phyloP scores from a whole-genome alignment of 441 rosid genomes.

The Populus tomentosa region DNA sequence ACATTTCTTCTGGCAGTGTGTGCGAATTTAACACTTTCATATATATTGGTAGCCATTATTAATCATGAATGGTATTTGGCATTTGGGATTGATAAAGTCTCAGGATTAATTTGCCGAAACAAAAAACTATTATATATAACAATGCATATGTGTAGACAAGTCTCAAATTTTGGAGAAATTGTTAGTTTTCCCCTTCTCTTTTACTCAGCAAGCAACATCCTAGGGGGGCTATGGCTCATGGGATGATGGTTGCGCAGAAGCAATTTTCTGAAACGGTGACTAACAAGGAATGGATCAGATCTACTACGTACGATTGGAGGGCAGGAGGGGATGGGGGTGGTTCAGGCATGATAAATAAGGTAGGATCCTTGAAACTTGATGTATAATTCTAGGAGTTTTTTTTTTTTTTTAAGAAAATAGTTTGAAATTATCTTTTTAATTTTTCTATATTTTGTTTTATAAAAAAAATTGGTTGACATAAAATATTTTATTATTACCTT shows the following conservation, averaged over 20 bases:
- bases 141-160: no score
- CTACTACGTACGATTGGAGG: not conserved
- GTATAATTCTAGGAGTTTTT: not conserved
- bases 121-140: no score
- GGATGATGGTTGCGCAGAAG: not conserved
- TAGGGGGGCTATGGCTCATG: not conserved
- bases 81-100: not conserved
- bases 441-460: no score
- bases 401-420: no score
- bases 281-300: not conserved
- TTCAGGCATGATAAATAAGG: not conserved
- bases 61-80: no score
- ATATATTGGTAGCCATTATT: not conserved
- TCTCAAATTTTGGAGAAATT: no score
- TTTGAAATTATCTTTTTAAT: no score
- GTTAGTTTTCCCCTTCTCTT: no score
- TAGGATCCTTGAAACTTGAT: not conserved
- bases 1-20: not conserved
- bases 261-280: not conserved
- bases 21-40: not conserved
- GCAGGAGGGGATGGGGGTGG: not conserved
- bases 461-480: no score
- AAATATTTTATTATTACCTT: no score
- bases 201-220: not conserved
- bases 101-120: no score